Evolutionary conservation across 2,329 filamentous ascomycete species (phyloP), one percentile per base, ranked within the genome.

Genomic region (Fusarium temperatum): DNA sequence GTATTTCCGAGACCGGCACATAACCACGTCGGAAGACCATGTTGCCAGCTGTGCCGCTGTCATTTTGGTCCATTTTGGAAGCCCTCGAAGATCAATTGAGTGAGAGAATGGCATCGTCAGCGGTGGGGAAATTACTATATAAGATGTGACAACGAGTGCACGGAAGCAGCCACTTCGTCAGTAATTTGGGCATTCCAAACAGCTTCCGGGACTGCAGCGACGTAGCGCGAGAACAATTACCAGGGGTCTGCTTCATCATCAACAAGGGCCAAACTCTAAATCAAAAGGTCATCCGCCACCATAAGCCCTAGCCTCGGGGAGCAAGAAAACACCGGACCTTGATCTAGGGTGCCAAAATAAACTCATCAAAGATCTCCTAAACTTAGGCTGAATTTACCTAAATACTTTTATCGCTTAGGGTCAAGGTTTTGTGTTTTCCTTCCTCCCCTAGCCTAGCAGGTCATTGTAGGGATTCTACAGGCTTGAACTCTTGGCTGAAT

Each of bases 1-100:
- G 58, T 24, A 76, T 30, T 18, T 74, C 28, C 6, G 54, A 60
- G 24, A 68, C 41, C 24, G 73, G 71, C 15, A 66, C 42, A 42
- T 72, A 76, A 11, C 63, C 70, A 35, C 51, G 57, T 30, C 47
- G 45, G 45, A 42, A 76, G 32, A 51, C 53, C 13, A 42, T 54
- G 44, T n/a, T 41, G n/a, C 20, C 17, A n/a, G 47, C 24, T 32
- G 41, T 28, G 26, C 41, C 63, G 24, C 54, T 36, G 30, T 53
- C 44, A 28, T 65, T 45, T 24, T 53, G 55, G 9, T 28, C 45
- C 45, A 66, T 64, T 17, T 56, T 44, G 6, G 20, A 44, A 38
- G 8, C 50, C 50, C 24, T 17, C 32, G 36, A 18, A 38, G 7
- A 10, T n/a, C 26, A 55, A 55, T 39, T 55, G 35, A 39, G 22